A percentile compares a stretch with the other conserved stretches of the same genome.
These are phyloP conservation scores for Acer yangbiense DNA, from an alignment of 345 rosid genomes.

Conservation along the genomic window DNA sequence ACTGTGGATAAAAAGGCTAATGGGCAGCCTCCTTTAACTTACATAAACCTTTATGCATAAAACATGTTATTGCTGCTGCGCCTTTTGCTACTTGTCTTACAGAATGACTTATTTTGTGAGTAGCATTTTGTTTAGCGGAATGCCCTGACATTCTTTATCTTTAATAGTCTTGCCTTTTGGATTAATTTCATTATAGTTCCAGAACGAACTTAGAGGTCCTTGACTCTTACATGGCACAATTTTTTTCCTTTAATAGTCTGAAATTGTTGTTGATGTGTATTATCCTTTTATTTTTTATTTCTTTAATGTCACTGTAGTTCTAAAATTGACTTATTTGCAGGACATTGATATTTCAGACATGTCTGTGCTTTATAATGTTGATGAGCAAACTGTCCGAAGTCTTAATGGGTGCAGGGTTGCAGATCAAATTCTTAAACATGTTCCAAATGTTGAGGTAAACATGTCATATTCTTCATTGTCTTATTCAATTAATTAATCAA, in stretches of 20 bases:
- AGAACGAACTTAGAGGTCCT: background rate
- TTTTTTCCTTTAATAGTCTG: slow-evolving; percentile 4
- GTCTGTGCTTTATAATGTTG: slow-evolving; percentile 69
- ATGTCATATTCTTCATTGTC: background rate
- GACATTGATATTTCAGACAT: slow-evolving; percentile 80
- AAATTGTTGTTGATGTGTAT: background rate
- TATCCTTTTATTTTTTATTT: too few species aligned
- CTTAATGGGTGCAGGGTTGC: slow-evolving; percentile 99
- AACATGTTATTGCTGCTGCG: background rate
- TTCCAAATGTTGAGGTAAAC: slow-evolving; percentile 85
- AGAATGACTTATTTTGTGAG: background rate
- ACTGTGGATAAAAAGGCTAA: background rate
- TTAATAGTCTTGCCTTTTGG: background rate
- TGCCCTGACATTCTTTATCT: background rate
- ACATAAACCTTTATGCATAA: background rate
- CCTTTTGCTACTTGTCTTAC: background rate
- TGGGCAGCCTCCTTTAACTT: background rate
- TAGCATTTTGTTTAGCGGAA: background rate
- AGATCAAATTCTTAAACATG: slow-evolving; percentile 88
- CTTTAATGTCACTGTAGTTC: slow-evolving; percentile 13
- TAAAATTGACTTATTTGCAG: slow-evolving; percentile 41
- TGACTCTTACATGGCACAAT: background rate
- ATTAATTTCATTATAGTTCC: background rate
- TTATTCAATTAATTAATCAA: background rate
- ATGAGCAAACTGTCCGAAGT: slow-evolving; percentile 92